Evolutionary conservation across 179 eudicot species (phyloP).

Genomic region (Silene noctiflora): DNA sequence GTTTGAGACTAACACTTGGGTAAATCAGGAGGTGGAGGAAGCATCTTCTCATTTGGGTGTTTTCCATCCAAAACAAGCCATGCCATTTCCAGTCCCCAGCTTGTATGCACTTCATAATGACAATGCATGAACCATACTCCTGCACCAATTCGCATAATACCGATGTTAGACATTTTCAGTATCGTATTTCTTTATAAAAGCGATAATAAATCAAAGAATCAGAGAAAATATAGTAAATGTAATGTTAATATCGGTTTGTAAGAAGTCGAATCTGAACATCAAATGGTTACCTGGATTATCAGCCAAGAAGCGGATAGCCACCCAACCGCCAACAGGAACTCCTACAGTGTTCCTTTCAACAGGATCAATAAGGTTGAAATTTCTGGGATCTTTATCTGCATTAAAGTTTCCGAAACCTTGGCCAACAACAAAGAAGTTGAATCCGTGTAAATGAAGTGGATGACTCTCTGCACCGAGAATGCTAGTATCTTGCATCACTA

Average conservation of each 20-base stretch:
- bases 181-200: not conserved
- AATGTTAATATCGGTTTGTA: too few relatives aligned
- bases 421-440: slow-evolving; percentile 57
- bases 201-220: too few relatives aligned
- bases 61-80: slow-evolving; percentile 59
- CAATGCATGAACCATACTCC: slow-evolving; percentile 72
- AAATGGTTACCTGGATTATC: slow-evolving; percentile 50
- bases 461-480: slow-evolving; percentile 55
- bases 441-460: slow-evolving; percentile 59
- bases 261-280: too few relatives aligned
- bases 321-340: slow-evolving; percentile 61
- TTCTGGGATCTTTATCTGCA: slow-evolving; percentile 36
- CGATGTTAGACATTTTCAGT: not conserved
- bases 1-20: slow-evolving; percentile 39
- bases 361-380: slow-evolving; percentile 53
- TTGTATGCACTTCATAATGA: slow-evolving; percentile 62
- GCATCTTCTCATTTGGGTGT: slow-evolving; percentile 45
- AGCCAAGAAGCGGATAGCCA: slow-evolving; percentile 51
- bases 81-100: slow-evolving; percentile 71
- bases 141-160: not conserved
- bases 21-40: slow-evolving; percentile 63
- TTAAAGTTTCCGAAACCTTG: slow-evolving; percentile 56
- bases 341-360: slow-evolving; percentile 58
- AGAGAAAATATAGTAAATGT: too few relatives aligned
- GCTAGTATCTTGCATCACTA: slow-evolving; percentile 60